A percentile compares a stretch with the other conserved stretches of the same genome.
Conservation (phyloP, 768 basidiomycete genomes). For the Russula virescens region DNA sequence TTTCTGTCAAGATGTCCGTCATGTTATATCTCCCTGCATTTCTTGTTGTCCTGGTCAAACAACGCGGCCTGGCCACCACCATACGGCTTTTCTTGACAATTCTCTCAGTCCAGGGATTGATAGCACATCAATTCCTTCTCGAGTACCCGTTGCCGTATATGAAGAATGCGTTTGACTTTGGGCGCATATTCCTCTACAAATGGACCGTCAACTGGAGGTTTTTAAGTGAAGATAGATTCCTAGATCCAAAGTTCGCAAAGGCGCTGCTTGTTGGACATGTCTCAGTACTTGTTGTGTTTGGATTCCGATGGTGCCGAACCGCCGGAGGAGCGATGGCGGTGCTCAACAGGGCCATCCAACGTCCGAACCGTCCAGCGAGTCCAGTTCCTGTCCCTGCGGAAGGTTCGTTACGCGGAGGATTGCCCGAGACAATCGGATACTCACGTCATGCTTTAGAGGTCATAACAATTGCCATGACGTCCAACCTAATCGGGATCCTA, state of each 20-base stretch:
- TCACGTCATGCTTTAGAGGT: conserved; percentile 45
- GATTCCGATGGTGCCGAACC: conserved; percentile 66
- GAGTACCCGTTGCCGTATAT: conserved; percentile 61
- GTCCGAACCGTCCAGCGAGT: conserved; percentile 47
- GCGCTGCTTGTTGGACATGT: conserved; percentile 64
- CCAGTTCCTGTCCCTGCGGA: conserved; percentile 47
- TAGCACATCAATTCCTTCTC: conserved; percentile 68
- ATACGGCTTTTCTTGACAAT: conserved; percentile 46
- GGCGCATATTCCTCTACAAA: conserved; percentile 83
- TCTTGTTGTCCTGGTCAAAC: conserved; percentile 74
- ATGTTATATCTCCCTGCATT: conserved; percentile 87
- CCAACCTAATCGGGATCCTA: conserved; percentile 85
- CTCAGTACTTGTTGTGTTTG: conserved; percentile 55
- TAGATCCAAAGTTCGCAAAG: conserved; percentile 54
- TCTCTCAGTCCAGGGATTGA: conserved; percentile 45
- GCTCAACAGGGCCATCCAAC: conserved; percentile 47
- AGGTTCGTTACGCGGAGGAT: conserved; percentile 41
- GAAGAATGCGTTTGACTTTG: conserved; percentile 76
- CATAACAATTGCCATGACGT: conserved; percentile 78
- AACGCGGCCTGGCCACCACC: conserved; percentile 51
- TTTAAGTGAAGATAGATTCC: conserved; percentile 68
- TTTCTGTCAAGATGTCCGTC: conserved; percentile 94
- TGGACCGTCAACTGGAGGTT: conserved; percentile 99
- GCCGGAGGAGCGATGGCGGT: conserved; percentile 64
- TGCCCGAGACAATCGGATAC: conserved; percentile 19